Conservation (phyloP, 345 rosid species). For the Populus alba region DNA sequence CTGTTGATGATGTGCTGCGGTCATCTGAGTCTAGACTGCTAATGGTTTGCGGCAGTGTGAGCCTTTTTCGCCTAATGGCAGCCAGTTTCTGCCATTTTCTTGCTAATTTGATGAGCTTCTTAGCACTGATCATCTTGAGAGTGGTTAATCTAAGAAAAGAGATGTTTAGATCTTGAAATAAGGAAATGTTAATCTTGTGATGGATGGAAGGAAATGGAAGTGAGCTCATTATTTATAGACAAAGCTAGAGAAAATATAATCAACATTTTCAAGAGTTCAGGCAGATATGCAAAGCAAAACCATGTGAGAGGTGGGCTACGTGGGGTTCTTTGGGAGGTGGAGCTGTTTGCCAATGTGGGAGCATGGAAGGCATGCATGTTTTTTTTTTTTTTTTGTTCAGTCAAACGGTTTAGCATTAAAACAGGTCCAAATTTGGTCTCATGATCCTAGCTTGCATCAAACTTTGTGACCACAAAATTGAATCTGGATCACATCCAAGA, state of each 20-base stretch:
- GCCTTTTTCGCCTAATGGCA: background rate
- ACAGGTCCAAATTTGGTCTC: too few relatives aligned
- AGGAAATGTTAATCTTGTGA: conserved; percentile 4
- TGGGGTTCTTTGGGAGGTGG: background rate
- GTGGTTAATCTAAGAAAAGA: background rate
- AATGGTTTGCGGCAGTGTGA: background rate
- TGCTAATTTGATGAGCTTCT: conserved; percentile 3
- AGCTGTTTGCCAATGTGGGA: background rate
- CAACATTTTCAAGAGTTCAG: background rate
- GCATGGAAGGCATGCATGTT: background rate
- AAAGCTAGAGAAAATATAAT: background rate
- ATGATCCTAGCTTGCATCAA: too few relatives aligned
- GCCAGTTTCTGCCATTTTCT: conserved; percentile 9
- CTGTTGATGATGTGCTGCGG: background rate
- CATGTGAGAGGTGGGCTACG: background rate
- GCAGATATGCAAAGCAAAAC: background rate
- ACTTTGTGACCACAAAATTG: too few relatives aligned
- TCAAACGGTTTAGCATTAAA: background rate
- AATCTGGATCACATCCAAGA: too few relatives aligned
- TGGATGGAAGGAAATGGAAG: background rate
- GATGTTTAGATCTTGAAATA: background rate
- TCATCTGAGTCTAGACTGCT: background rate
- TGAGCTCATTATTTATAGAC: background rate
- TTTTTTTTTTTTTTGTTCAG: background rate
- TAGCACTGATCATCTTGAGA: conserved; percentile 7